Evolutionary conservation across 1,284 basidiomycete species (phyloP).

Genomic region (Coniferiporia sulphurascens): DNA sequence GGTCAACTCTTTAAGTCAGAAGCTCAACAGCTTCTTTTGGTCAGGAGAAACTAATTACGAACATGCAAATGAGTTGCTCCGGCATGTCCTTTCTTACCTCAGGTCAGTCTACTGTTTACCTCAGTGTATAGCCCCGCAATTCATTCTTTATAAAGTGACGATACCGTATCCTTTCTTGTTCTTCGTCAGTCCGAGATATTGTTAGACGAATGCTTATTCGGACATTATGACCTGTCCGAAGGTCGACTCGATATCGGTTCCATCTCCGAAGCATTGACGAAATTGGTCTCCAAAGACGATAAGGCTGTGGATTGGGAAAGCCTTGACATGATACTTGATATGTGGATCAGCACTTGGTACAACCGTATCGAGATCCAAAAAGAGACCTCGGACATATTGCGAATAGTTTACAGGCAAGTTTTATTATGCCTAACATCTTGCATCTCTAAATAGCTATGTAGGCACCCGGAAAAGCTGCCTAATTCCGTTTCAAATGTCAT

Average conservation of each 20-base stretch:
- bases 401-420: neutral
- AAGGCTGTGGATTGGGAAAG: neutral
- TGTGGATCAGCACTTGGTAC: neutral
- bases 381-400: neutral
- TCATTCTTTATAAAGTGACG: neutral
- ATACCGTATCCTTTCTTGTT: neutral
- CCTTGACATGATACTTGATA: neutral
- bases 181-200: neutral
- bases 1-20: neutral
- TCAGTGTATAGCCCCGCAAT: neutral
- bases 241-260: neutral
- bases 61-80: neutral
- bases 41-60: neutral
- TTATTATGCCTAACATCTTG: neutral
- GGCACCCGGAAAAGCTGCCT: neutral
- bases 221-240: neutral
- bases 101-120: neutral
- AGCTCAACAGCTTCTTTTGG: neutral
- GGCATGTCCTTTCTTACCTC: neutral
- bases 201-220: neutral
- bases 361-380: neutral
- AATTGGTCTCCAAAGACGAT: neutral
- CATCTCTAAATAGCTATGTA: neutral
- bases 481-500: neutral
- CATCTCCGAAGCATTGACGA: neutral